phyloP scores from a whole-genome alignment of 2,329 filamentous ascomycete genomes.

The Ceratocystis papillata region DNA sequence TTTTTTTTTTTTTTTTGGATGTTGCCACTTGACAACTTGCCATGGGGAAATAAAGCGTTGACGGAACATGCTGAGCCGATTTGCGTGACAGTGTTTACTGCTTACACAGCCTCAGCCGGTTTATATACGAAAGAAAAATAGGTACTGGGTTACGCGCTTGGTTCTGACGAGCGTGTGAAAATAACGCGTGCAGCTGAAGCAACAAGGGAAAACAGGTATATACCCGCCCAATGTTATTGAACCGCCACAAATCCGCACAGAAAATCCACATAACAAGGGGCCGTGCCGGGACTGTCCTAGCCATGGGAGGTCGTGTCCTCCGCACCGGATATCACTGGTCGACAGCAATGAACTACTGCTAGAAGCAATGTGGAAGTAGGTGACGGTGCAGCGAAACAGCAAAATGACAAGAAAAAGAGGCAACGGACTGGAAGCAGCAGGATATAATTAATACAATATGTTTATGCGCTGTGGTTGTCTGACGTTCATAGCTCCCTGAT shows the following conservation, averaged over 20 bases:
- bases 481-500: slow-evolving; percentile 3
- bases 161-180: not conserved
- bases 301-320: not conserved
- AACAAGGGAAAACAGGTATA: not conserved
- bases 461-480: slow-evolving; percentile 4
- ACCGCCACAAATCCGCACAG: not conserved
- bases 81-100: not conserved
- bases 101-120: not conserved
- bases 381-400: not conserved
- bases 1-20: not conserved
- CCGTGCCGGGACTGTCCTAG: not conserved
- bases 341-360: not conserved
- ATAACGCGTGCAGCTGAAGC: not conserved
- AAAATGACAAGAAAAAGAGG: not conserved
- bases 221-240: not conserved
- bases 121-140: not conserved
- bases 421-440: not conserved
- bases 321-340: not conserved
- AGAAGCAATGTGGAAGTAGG: not conserved
- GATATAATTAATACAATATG: not conserved
- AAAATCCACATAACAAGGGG: not conserved
- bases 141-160: not conserved
- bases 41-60: not conserved
- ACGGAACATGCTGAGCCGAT: not conserved
- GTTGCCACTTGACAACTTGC: not conserved